phyloP scores from a whole-genome alignment of 345 rosid genomes.

The Lumnitzera littorea region DNA sequence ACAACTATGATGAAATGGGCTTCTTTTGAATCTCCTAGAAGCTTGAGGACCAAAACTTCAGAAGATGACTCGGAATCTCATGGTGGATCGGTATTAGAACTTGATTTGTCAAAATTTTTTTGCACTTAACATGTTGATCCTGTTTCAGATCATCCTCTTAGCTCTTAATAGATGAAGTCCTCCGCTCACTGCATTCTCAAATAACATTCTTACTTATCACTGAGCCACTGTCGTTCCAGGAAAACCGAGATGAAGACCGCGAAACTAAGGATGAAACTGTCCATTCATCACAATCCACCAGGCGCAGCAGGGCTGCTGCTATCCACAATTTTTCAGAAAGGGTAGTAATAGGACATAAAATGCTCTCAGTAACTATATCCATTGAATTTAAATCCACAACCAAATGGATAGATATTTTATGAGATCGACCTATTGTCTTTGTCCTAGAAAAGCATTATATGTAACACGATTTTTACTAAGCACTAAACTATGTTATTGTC shows the following conservation, averaged over 20 bases:
- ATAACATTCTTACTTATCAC: too few species aligned
- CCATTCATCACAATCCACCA: constrained; percentile 30
- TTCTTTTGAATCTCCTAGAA: constrained; percentile 38
- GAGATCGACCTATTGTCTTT: too few species aligned
- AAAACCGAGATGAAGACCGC: constrained; percentile 34
- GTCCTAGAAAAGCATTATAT: too few species aligned
- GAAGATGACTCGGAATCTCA: constrained; percentile 40
- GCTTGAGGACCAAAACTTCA: constrained; percentile 34
- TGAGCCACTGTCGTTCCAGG: constrained; percentile 8
- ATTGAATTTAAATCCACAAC: too few species aligned
- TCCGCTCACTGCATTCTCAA: too few species aligned
- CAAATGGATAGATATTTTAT: too few species aligned
- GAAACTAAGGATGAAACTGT: constrained; percentile 4
- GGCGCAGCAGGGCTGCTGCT: constrained; percentile 80
- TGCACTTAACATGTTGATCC: too few species aligned
- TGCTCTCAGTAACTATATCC: background rate
- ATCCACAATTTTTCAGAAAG: constrained; percentile 95
- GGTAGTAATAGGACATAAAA: constrained; percentile 21
- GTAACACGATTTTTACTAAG: background rate
- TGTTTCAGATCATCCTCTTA: too few species aligned
- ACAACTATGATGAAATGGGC: constrained; percentile 29
- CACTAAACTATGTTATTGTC: constrained; percentile 7
- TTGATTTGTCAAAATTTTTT: background rate
- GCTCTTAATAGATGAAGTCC: too few species aligned
- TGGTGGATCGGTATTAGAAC: constrained; percentile 34